These are phyloP conservation scores for Geopyxis carbonaria DNA, from an alignment of 495 filamentous ascomycete species.

Conservation along the genomic window DNA sequence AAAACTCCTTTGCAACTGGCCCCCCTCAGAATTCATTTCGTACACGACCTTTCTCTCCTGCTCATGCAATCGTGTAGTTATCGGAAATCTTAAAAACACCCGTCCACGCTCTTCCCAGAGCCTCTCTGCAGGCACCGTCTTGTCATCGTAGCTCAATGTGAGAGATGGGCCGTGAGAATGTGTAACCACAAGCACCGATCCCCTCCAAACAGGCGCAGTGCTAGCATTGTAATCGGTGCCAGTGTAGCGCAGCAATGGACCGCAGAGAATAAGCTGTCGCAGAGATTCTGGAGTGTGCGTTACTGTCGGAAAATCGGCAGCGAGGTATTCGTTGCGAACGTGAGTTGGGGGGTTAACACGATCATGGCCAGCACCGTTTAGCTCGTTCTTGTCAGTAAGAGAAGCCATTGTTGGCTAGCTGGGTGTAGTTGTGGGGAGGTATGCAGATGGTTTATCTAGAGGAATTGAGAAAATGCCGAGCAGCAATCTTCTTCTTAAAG, in stretches of 20 bases:
- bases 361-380: too few relatives aligned
- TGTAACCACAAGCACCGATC: slow-evolving; percentile 10
- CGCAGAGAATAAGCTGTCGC: slow-evolving; percentile 7
- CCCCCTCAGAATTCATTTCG: slow-evolving; percentile 3
- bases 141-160: slow-evolving; percentile 2
- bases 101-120: slow-evolving; percentile 6
- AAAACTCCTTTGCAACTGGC: slow-evolving; percentile 31
- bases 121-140: not conserved
- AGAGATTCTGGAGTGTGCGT: slow-evolving; percentile 6
- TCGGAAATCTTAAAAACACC: slow-evolving; percentile 8
- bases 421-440: too few relatives aligned
- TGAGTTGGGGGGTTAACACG: slow-evolving; percentile 5
- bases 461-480: too few relatives aligned
- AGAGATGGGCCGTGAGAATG: not conserved
- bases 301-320: slow-evolving; percentile 4
- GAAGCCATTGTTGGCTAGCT: too few relatives aligned
- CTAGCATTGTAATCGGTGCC: slow-evolving; percentile 8
- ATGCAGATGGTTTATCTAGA: too few relatives aligned
- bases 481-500: too few relatives aligned
- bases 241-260: slow-evolving; percentile 15
- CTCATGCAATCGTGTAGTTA: slow-evolving; percentile 5
- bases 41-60: slow-evolving; percentile 11
- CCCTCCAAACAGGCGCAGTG: slow-evolving; percentile 11
- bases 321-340: slow-evolving; percentile 4
- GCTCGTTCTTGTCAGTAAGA: too few relatives aligned